Conservation (phyloP, 164 flowering plant species). For the Amborella trichopoda region DNA sequence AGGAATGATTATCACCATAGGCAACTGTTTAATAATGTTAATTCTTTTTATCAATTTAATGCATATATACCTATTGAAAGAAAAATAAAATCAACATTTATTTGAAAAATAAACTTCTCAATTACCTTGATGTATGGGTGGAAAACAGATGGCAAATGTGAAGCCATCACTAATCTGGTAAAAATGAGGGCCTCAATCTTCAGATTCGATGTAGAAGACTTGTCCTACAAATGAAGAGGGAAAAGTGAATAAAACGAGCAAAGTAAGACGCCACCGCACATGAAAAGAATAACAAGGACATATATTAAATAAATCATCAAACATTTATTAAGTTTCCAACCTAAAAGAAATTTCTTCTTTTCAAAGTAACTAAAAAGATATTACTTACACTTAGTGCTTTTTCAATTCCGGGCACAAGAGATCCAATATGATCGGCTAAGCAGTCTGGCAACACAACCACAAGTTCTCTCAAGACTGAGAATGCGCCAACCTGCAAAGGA, state of each 20-base stretch:
- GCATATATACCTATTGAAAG: not conserved
- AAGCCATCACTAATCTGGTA: slow-evolving; percentile 86
- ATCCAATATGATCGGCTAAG: slow-evolving; percentile 88
- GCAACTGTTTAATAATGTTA: no score
- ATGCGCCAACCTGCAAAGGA: slow-evolving; percentile 81
- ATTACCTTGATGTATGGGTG: slow-evolving; percentile 82
- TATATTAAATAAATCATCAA: not conserved
- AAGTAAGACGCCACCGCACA: not conserved
- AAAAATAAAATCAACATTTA: not conserved
- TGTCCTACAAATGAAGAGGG: slow-evolving; percentile 41
- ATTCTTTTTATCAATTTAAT: no score
- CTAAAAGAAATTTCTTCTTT: not conserved
- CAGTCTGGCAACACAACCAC: slow-evolving; percentile 95
- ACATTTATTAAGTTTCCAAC: not conserved
- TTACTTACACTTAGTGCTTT: slow-evolving; percentile 76
- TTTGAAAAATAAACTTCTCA: not conserved
- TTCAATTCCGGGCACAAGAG: slow-evolving; percentile 89
- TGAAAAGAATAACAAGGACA: not conserved
- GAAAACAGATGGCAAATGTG: slow-evolving; percentile 90
- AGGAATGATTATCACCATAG: no score
- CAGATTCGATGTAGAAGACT: slow-evolving; percentile 85
- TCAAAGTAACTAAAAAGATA: not conserved
- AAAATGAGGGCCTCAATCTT: slow-evolving; percentile 92
- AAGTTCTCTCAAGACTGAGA: slow-evolving; percentile 90
- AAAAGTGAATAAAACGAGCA: slow-evolving; percentile 2